Percentiles rank a stretch among this genome's conserved stretches.
phyloP scores from a whole-genome alignment of 1,284 basidiomycete genomes.

The Sporisorium reilianum region DNA sequence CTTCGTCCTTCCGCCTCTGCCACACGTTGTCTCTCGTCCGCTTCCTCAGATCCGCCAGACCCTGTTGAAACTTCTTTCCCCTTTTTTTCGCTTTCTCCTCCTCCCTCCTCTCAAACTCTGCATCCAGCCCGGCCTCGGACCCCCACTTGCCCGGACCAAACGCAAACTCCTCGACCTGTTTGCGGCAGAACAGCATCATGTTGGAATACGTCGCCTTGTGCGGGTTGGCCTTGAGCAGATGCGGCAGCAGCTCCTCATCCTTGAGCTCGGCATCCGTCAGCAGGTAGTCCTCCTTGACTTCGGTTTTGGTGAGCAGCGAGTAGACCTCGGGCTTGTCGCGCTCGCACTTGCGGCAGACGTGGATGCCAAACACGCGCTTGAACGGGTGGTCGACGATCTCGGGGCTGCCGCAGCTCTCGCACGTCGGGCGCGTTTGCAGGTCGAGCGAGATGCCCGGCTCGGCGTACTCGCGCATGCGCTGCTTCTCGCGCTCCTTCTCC shows the following conservation, averaged over 20 bases:
- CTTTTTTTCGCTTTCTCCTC: slow-evolving; percentile 89
- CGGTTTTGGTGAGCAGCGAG: slow-evolving; percentile 95
- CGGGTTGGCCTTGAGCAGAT: slow-evolving; percentile 94
- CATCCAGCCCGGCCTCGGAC: slow-evolving; percentile 87
- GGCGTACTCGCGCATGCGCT: slow-evolving; percentile 58
- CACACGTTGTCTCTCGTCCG: slow-evolving; percentile 63
- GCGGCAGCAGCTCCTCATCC: slow-evolving; percentile 90
- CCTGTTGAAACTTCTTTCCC: slow-evolving; percentile 78
- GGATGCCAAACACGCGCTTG: slow-evolving; percentile 71
- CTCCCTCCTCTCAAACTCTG: slow-evolving; percentile 84
- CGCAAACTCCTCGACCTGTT: slow-evolving; percentile 94
- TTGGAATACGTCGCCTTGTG: slow-evolving; percentile 96
- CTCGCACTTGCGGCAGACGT: slow-evolving; percentile 88
- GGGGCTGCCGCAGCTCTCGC: slow-evolving; percentile 57
- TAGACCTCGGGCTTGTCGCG: slow-evolving; percentile 83
- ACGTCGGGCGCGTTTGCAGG: slow-evolving; percentile 49
- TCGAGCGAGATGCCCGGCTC: slow-evolving; percentile 64
- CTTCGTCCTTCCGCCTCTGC: slow-evolving; percentile 61
- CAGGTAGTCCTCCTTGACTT: slow-evolving; percentile 85
- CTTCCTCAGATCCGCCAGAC: slow-evolving; percentile 58
- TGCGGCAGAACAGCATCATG: slow-evolving; percentile 98
- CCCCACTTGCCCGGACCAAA: slow-evolving; percentile 92
- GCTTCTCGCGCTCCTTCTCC: slow-evolving; percentile 63
- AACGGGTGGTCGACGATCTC: slow-evolving; percentile 64
- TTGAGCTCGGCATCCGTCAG: slow-evolving; percentile 94